phyloP scores from a whole-genome alignment of 2,329 filamentous ascomycete species.

The Ilyonectria sp. region DNA sequence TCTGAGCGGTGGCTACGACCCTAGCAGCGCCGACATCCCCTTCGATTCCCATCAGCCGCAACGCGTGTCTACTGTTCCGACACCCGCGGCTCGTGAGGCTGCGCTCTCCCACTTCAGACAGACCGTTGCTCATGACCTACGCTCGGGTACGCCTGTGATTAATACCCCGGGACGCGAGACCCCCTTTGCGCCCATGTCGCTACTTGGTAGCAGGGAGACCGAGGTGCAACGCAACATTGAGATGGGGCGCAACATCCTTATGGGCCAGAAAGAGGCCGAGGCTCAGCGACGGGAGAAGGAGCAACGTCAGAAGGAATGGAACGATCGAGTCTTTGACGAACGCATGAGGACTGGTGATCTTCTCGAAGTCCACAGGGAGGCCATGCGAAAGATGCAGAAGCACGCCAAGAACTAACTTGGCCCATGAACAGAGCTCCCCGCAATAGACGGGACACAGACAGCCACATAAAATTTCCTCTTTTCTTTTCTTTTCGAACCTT shows the following conservation, averaged over 20 bases:
- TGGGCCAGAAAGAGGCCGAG: constrained; percentile 75
- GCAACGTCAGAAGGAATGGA: constrained; percentile 69
- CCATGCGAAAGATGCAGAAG: constrained; percentile 83
- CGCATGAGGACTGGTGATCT: constrained; percentile 84
- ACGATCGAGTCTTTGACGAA: constrained; percentile 77
- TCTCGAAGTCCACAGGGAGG: constrained; percentile 83
- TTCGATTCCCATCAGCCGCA: constrained; percentile 72
- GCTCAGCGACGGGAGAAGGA: constrained; percentile 72
- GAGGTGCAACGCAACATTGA: constrained; percentile 66
- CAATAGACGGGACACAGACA: constrained; percentile 9
- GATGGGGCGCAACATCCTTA: constrained; percentile 68
- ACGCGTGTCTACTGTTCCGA: constrained; percentile 60
- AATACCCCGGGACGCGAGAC: constrained; percentile 55
- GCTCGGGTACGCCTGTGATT: constrained; percentile 56
- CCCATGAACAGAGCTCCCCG: background rate
- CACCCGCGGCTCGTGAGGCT: constrained; percentile 65
- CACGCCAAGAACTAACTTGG: constrained; percentile 53
- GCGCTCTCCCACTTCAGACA: constrained; percentile 78
- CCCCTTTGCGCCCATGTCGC: constrained; percentile 54
- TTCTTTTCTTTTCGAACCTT: constrained; percentile 34
- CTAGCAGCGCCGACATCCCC: constrained; percentile 43
- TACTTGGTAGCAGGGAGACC: constrained; percentile 55
- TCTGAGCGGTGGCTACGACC: constrained; percentile 51
- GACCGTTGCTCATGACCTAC: constrained; percentile 75
- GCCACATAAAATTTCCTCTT: constrained; percentile 28